Evolutionary conservation across 1,284 basidiomycete genomes (phyloP), one percentile per base, ranked within the genome.

Genomic region (Hypsizygus ulmarius): DNA sequence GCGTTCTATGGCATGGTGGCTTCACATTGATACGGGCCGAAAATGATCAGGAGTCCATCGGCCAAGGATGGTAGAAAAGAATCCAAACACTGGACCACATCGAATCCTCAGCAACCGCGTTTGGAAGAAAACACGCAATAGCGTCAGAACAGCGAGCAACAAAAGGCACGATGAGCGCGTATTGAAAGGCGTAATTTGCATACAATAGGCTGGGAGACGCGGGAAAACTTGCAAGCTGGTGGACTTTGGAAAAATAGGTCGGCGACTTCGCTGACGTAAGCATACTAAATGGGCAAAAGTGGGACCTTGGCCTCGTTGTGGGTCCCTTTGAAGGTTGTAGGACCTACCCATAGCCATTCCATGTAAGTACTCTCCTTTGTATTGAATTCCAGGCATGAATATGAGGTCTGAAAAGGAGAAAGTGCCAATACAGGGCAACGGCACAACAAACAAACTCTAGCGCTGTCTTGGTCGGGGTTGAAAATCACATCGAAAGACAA

Each of bases 401-500:
- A 28, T 10, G 10, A 25, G 5, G 34, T 28, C 18, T 43, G 25
- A 36, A 12, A n/a, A 16, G 5, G 42, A 36, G 42, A 25, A 43
- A 43, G 16, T 14, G 27, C 21, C 9, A 43, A 33, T 56, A 56
- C 50, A 45, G 32, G 40, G 28, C 49, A 21, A 33, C 56, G 56
- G 62, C 59, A 62, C 50, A 57, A 64, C 62, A 67, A 66, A 65
- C 62, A 67, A 67, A 61, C 49, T 50, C 54, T 52, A 49, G 57
- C 54, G 44, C 41, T 52, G 33, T 19, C 37, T 36, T 15, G 21
- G 65, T 66, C 65, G 68, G 68, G 64, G 66, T 64, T 68, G 67
- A 64, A 69, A 75, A 69, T 70, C 64, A 57, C 61, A 59, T 48
- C 52, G 57, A 25, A 25, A 40, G 52, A 61, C 65, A 65, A 70